Percentiles rank a stretch among this genome's conserved stretches.
phyloP scores from a whole-genome alignment of 352 stramenopile species.

The Globisporangium nodosum region DNA sequence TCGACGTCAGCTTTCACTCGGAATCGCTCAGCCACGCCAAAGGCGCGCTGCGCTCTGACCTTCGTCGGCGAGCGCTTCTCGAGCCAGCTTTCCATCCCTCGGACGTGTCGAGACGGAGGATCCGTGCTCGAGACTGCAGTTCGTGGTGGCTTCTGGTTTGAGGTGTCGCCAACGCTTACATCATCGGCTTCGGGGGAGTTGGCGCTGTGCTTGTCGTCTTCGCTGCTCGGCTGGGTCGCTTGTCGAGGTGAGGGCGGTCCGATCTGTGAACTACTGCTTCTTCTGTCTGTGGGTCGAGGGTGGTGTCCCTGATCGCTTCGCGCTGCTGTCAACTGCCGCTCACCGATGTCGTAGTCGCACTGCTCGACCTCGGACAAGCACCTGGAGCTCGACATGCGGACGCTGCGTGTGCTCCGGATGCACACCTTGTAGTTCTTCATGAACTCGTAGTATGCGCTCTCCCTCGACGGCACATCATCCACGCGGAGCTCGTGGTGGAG shows the following conservation, averaged over 20 bases:
- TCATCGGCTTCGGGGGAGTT: neutral
- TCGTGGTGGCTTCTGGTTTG: neutral
- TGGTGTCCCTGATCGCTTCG: neutral
- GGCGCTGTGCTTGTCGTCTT: neutral
- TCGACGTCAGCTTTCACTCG: neutral
- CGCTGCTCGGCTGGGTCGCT: neutral
- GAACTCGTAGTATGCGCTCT: conserved; percentile 42
- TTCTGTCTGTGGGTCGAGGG: neutral
- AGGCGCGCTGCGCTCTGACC: neutral
- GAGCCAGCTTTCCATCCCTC: conserved; percentile 37
- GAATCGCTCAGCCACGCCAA: conserved; percentile 10
- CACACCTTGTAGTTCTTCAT: conserved; percentile 57
- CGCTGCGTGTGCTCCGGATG: conserved; percentile 11
- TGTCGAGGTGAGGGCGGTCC: neutral
- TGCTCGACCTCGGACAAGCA: neutral
- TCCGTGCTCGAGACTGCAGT: neutral
- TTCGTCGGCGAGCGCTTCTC: conserved; percentile 17
- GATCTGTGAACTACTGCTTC: neutral
- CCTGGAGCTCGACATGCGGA: neutral
- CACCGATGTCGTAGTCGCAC: conserved; percentile 6
- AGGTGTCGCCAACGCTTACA: neutral
- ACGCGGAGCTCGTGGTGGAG: conserved; percentile 19
- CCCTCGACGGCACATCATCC: conserved; percentile 40
- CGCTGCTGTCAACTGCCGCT: neutral
- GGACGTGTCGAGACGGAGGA: conserved; percentile 12